Conservation (phyloP, 2,329 filamentous ascomycete genomes). For the Colletotrichum chlorophyti region DNA sequence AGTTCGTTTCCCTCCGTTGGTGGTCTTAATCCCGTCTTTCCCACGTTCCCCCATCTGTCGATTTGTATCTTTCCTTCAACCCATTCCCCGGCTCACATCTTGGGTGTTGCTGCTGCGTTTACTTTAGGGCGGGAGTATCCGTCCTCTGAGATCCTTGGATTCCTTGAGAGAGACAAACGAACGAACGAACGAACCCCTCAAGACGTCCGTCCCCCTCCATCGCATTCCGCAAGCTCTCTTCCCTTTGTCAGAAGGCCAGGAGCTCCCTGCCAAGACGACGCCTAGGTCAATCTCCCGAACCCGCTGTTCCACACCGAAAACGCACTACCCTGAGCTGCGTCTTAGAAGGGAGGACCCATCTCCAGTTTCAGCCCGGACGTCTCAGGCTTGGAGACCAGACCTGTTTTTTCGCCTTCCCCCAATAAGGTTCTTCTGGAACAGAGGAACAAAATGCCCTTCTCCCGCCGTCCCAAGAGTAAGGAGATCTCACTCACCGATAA, state of each 20-base stretch:
- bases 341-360: background rate
- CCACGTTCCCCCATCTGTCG: too few species aligned
- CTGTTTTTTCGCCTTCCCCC: background rate
- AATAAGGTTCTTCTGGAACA: slow-evolving; percentile 6
- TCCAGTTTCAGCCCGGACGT: too few species aligned
- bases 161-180: background rate
- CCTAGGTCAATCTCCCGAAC: slow-evolving; percentile 4
- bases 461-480: background rate
- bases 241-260: background rate
- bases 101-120: too few species aligned
- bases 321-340: background rate
- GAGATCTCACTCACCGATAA: background rate
- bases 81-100: too few species aligned
- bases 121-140: too few species aligned
- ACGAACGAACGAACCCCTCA: too few species aligned
- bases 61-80: background rate
- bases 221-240: too few species aligned
- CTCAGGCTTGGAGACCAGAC: too few species aligned
- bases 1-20: too few species aligned
- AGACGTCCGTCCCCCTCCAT: too few species aligned
- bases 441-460: slow-evolving; percentile 13
- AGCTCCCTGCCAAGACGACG: slow-evolving; percentile 2
- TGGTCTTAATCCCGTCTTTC: background rate
- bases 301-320: slow-evolving; percentile 12
- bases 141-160: background rate